These are phyloP conservation scores for Carallia brachiata DNA, from an alignment of 345 rosid genomes.

Conservation along the genomic window DNA sequence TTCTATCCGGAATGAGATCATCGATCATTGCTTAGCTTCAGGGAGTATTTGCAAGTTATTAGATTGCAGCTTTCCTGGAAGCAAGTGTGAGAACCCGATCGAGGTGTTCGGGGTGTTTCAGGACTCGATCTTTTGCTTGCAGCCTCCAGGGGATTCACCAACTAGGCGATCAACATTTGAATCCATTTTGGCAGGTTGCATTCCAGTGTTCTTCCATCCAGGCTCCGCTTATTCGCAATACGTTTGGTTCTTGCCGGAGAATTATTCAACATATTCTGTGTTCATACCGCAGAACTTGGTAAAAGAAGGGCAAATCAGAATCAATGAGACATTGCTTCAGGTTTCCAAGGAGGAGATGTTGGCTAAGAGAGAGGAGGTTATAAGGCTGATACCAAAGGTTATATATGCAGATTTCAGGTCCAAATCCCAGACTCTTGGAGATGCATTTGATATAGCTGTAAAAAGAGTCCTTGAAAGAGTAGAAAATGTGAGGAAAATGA, in stretches of 20 bases:
- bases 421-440: conserved; percentile 5
- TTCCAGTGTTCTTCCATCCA: conserved; percentile 28
- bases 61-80: not conserved
- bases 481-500: conserved; percentile 7
- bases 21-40: conserved; percentile 13
- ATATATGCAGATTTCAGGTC: conserved; percentile 23
- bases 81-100: conserved; percentile 14
- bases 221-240: conserved; percentile 23
- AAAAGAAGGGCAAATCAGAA: conserved; percentile 6
- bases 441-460: conserved; percentile 23
- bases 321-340: conserved; percentile 5
- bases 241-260: conserved; percentile 14
- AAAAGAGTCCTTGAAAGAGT: conserved; percentile 14
- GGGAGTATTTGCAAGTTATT: conserved; percentile 13
- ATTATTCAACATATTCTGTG: conserved; percentile 18
- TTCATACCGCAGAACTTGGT: conserved; percentile 14
- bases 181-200: conserved; percentile 18
- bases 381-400: conserved; percentile 20
- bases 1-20: conserved; percentile 16
- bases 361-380: conserved; percentile 15
- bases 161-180: conserved; percentile 21
- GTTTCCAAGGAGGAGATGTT: not conserved
- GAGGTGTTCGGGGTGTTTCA: conserved; percentile 18
- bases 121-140: conserved; percentile 20
- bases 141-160: conserved; percentile 23